These are phyloP conservation scores for Nowakowskiella sp. DNA, from an alignment of 192 early-diverging fungal genomes.

Conservation along the genomic window DNA sequence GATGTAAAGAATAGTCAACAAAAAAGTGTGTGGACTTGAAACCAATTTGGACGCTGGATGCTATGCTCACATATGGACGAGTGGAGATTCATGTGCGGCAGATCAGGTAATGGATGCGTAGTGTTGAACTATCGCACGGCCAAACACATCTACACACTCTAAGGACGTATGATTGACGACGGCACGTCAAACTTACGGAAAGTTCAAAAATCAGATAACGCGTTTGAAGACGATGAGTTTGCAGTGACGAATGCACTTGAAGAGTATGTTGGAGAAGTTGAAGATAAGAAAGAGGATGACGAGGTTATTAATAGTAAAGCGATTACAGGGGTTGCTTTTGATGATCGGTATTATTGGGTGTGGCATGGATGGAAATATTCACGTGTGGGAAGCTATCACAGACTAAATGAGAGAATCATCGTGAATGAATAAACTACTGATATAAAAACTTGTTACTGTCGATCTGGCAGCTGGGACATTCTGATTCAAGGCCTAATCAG, in stretches of 20 bases:
- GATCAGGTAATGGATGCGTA: slow-evolving; percentile 13
- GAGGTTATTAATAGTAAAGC: too few species aligned
- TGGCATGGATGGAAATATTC: slow-evolving; percentile 10
- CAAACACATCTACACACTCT: slow-evolving; percentile 1
- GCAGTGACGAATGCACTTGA: not conserved
- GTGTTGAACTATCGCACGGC: slow-evolving; percentile 20
- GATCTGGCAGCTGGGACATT: too few species aligned
- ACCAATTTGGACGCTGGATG: slow-evolving; percentile 5
- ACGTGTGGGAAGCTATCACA: too few species aligned
- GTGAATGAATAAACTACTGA: too few species aligned
- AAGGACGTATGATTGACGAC: slow-evolving; percentile 4
- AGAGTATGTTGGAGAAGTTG: not conserved
- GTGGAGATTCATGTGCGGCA: slow-evolving; percentile 16
- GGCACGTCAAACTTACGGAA: not conserved
- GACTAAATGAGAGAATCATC: too few species aligned
- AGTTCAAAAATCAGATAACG: too few species aligned
- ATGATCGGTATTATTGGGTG: slow-evolving; percentile 9
- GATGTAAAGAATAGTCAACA: too few species aligned
- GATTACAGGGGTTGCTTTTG: slow-evolving; percentile 12
- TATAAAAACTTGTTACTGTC: too few species aligned
- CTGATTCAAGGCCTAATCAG: too few species aligned
- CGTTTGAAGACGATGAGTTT: not conserved
- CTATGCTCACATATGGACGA: slow-evolving; percentile 12
- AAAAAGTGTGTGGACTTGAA: too few species aligned
- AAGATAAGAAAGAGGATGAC: too few species aligned